Conservation (phyloP, 192 early-diverging fungal genomes). For the Backusella parvicylindrica region DNA sequence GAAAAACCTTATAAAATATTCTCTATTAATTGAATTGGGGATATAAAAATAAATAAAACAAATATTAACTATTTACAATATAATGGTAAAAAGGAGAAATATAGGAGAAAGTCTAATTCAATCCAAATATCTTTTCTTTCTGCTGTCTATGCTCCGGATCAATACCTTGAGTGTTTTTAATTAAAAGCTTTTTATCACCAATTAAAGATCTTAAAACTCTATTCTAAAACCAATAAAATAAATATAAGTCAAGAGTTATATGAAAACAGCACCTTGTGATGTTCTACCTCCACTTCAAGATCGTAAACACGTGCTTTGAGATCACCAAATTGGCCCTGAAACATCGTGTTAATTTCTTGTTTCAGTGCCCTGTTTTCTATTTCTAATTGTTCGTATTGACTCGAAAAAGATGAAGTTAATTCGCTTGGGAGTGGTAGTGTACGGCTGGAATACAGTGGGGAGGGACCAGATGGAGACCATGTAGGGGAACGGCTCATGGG, state of each 20-base stretch:
- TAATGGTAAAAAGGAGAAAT: background rate
- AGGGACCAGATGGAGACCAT: background rate
- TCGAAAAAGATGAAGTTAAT: background rate
- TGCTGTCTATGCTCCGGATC: background rate
- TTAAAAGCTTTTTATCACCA: background rate
- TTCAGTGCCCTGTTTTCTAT: background rate
- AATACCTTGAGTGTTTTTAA: background rate
- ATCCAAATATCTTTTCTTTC: background rate
- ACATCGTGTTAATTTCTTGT: conserved; percentile 14
- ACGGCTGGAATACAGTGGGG: background rate
- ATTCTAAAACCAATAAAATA: conserved; percentile 13
- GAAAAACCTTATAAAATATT: background rate
- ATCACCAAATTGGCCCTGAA: background rate
- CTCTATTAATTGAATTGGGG: background rate
- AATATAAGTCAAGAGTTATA: background rate
- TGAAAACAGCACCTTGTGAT: background rate
- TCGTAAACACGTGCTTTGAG: conserved; percentile 20
- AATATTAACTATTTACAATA: background rate
- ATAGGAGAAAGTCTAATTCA: background rate
- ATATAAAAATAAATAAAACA: background rate
- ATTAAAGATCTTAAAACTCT: conserved; percentile 20
- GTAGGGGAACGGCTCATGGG: background rate
- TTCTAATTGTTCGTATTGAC: background rate
- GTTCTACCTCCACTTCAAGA: conserved; percentile 29
- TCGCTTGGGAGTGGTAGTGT: background rate